These are phyloP conservation scores for Xylaria bambusicola DNA, from an alignment of 495 filamentous ascomycete species.

Conservation along the genomic window DNA sequence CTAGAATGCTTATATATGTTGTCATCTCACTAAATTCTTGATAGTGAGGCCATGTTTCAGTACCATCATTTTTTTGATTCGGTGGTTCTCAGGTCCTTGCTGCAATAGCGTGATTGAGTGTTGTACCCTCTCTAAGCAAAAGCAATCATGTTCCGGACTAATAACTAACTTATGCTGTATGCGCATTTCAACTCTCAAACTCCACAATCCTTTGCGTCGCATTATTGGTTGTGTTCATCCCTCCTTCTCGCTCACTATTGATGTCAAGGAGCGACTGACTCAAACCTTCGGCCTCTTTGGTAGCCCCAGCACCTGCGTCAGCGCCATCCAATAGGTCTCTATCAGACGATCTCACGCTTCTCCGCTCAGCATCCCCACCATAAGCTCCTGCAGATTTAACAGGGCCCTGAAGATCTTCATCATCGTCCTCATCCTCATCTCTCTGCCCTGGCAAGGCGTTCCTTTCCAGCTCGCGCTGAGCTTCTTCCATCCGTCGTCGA, in stretches of 20 bases:
- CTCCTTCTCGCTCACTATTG: conserved; percentile 24
- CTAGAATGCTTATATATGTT: neutral
- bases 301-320: conserved; percentile 65
- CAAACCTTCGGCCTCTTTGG: conserved; percentile 29
- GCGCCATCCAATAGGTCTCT: conserved; percentile 77
- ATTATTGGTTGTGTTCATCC: conserved; percentile 29
- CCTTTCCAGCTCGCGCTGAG: conserved; percentile 79
- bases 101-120: neutral
- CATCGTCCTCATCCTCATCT: conserved; percentile 75
- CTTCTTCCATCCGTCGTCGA: conserved; percentile 87
- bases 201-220: conserved; percentile 43
- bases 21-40: conserved; percentile 8
- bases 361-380: conserved; percentile 48
- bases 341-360: conserved; percentile 70
- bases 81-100: conserved; percentile 1
- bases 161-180: conserved; percentile 27
- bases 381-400: conserved; percentile 24
- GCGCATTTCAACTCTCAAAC: conserved; percentile 38
- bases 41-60: conserved; percentile 8
- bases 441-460: conserved; percentile 64
- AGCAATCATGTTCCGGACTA: conserved; percentile 28
- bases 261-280: conserved; percentile 26
- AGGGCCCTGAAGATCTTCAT: conserved; percentile 59
- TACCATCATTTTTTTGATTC: conserved; percentile 1
- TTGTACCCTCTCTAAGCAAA: conserved; percentile 11